Evolutionary conservation across 164 flowering plant species (phyloP).

Genomic region (Brasenia schreberi): DNA sequence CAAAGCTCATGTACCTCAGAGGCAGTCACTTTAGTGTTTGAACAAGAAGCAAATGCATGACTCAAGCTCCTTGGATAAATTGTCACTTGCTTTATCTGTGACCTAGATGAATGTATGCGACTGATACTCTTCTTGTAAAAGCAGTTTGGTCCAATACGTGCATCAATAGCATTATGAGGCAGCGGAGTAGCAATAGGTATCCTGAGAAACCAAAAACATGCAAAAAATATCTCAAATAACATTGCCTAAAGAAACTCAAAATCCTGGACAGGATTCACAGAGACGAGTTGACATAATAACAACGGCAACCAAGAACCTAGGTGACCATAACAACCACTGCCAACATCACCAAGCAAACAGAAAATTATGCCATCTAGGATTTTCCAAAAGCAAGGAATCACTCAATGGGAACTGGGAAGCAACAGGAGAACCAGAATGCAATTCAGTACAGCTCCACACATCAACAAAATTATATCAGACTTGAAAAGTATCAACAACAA

Average conservation of each 20-base stretch:
- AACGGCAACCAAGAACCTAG: background rate
- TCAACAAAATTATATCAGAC: no score
- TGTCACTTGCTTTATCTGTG: conserved; percentile 6
- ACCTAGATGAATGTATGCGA: conserved; percentile 3
- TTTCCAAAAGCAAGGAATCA: no score
- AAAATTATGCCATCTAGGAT: no score
- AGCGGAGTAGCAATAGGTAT: conserved; percentile 7
- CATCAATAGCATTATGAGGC: conserved; percentile 3
- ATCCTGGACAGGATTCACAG: background rate
- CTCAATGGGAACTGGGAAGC: no score
- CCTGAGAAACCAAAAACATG: conserved; percentile 8
- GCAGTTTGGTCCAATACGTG: conserved; percentile 1
- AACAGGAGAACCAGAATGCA: no score
- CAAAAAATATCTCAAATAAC: no score
- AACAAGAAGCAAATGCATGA: conserved; percentile 11
- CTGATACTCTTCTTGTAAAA: conserved; percentile 1
- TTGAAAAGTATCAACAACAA: no score
- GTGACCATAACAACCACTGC: no score
- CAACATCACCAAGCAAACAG: no score
- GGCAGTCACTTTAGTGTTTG: conserved; percentile 11
- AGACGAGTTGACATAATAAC: background rate
- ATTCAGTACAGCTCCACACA: no score
- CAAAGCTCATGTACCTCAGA: conserved; percentile 13
- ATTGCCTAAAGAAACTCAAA: no score
- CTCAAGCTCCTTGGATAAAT: conserved; percentile 11